A percentile compares a stretch with the other conserved stretches of the same genome.
These are phyloP conservation scores for Forsythia suspensa DNA, from an alignment of 257 asterid genomes.

Conservation along the genomic window DNA sequence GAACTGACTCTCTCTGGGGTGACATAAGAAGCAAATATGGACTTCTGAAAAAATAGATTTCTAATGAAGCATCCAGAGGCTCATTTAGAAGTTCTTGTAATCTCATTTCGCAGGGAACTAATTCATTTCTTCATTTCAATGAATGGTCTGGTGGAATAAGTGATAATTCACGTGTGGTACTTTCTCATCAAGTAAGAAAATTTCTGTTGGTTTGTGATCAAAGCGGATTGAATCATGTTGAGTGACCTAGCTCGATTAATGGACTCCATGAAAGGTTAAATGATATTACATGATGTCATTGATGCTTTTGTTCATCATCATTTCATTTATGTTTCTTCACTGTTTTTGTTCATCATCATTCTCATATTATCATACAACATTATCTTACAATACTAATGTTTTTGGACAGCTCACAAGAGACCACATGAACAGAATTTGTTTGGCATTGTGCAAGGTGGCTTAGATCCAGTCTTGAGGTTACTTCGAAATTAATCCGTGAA, in stretches of 20 bases:
- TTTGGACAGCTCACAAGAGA: conserved; percentile 82
- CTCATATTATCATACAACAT: neutral
- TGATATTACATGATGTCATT: neutral
- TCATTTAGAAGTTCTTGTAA: neutral
- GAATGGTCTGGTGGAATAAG: neutral
- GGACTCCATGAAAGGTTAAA: neutral
- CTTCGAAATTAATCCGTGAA: conserved; percentile 11
- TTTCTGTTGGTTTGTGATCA: neutral
- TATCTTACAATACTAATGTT: conserved; percentile 19
- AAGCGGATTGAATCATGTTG: neutral
- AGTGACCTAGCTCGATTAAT: neutral
- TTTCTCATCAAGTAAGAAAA: neutral
- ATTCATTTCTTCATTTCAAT: neutral
- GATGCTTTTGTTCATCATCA: conserved; percentile 5
- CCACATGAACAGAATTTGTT: conserved; percentile 90
- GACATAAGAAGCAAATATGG: neutral
- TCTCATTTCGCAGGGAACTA: neutral
- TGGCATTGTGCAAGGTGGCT: conserved; percentile 99
- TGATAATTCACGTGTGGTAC: neutral
- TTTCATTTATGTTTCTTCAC: conserved; percentile 13
- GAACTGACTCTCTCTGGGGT: neutral
- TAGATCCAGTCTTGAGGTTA: conserved; percentile 94
- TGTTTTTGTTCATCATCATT: conserved; percentile 10
- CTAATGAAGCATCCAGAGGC: neutral
- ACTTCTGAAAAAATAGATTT: neutral